Evolutionary conservation across 257 asterid genomes (phyloP).

Genomic region (Solanum pennellii): DNA sequence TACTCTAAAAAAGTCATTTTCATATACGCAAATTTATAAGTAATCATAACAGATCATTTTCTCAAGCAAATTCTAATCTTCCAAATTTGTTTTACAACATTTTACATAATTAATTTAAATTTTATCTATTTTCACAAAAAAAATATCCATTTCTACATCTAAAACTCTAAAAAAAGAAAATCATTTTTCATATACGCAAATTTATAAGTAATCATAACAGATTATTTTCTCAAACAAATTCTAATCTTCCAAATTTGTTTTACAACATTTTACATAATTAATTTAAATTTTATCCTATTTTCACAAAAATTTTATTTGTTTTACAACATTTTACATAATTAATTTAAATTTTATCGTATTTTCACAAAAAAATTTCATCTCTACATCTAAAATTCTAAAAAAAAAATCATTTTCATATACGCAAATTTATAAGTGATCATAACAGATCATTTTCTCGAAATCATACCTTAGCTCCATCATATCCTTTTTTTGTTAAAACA

Average conservation of each 20-base stretch:
- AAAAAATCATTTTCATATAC: neutral
- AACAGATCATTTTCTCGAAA: neutral
- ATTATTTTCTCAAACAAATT: no score
- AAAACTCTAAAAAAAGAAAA: neutral
- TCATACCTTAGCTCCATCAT: constrained; percentile 57
- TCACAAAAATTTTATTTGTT: neutral
- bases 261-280: neutral
- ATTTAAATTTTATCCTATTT: neutral
- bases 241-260: no score
- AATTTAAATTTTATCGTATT: neutral
- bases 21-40: no score
- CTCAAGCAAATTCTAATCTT: no score
- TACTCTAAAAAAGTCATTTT: neutral
- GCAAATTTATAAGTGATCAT: neutral
- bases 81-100: no score
- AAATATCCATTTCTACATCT: neutral
- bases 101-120: no score
- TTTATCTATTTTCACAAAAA: neutral
- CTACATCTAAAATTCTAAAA: neutral
- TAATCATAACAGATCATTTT: neutral
- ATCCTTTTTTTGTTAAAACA: constrained; percentile 58
- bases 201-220: neutral
- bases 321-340: no score
- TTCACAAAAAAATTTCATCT: neutral
- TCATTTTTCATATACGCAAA: neutral